Percentiles rank a stretch among this genome's conserved stretches.
Conservation (phyloP, 441 rosid species). For the Aquilaria agallochum region DNA sequence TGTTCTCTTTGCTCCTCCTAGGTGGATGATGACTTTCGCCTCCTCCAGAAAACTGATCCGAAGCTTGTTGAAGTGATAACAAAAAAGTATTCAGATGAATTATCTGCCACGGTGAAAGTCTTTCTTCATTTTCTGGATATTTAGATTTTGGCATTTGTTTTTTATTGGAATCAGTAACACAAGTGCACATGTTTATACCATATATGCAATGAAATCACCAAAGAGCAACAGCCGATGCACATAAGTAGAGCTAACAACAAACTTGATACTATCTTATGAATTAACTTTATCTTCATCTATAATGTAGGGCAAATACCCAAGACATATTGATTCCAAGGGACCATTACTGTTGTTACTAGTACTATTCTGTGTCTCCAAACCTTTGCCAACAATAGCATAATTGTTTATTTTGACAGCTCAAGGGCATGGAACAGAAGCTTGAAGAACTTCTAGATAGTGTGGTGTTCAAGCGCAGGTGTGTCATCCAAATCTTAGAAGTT, state of each 20-base stretch:
- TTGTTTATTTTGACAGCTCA: constrained; percentile 27
- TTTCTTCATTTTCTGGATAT: not conserved
- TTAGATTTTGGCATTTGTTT: not conserved
- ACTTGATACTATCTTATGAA: too few species aligned
- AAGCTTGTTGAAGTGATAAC: constrained; percentile 28
- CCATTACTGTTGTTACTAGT: too few species aligned
- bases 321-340: too few species aligned
- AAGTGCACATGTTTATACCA: too few species aligned
- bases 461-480: constrained; percentile 49
- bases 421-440: constrained; percentile 47
- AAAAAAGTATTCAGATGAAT: constrained; percentile 50
- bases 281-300: too few species aligned
- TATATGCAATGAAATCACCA: too few species aligned
- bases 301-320: too few species aligned
- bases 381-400: too few species aligned
- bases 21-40: constrained; percentile 46
- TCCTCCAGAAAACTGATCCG: constrained; percentile 36
- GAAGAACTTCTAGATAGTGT: constrained; percentile 47
- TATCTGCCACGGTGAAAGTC: constrained; percentile 29
- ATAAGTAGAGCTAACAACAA: too few species aligned
- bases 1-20: constrained; percentile 11
- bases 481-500: not conserved
- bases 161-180: too few species aligned
- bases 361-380: too few species aligned
- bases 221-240: too few species aligned